These are phyloP conservation scores for Macrolepiota albuminosa DNA, from an alignment of 768 basidiomycete genomes.

Conservation along the genomic window DNA sequence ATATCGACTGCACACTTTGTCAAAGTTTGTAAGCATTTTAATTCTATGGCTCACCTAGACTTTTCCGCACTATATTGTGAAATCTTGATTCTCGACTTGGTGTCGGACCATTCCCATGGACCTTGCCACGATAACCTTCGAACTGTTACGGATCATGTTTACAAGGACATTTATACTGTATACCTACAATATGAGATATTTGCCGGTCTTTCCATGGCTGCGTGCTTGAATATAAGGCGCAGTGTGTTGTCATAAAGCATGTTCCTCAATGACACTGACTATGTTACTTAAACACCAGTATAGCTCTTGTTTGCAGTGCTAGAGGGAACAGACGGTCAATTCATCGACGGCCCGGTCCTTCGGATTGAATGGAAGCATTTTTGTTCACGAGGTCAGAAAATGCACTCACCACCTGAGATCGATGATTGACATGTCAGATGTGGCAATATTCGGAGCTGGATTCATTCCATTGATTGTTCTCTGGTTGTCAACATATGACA, in stretches of 20 bases:
- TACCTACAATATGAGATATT: constrained; percentile 37
- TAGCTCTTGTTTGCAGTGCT: too few relatives aligned
- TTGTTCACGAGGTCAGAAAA: constrained; percentile 1
- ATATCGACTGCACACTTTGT: constrained; percentile 63
- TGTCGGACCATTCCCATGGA: constrained; percentile 33
- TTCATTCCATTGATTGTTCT: not conserved
- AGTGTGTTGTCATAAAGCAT: not conserved
- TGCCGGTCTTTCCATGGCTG: constrained; percentile 21
- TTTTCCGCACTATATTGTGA: constrained; percentile 22
- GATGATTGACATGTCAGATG: not conserved
- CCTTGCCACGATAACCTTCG: constrained; percentile 24
- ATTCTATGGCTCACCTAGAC: constrained; percentile 30
- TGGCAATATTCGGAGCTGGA: not conserved
- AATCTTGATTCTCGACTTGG: constrained; percentile 24
- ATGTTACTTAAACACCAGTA: not conserved
- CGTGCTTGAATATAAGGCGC: not conserved
- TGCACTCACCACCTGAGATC: not conserved
- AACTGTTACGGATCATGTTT: constrained; percentile 30
- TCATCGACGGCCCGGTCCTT: not conserved
- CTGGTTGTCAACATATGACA: not conserved
- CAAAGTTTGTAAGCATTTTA: constrained; percentile 54
- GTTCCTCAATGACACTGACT: not conserved
- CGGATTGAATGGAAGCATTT: not conserved
- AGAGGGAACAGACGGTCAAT: not conserved
- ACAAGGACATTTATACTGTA: constrained; percentile 41